phyloP scores from a whole-genome alignment of 1,139 yeast genomes.

The Diutina neorugosa region DNA sequence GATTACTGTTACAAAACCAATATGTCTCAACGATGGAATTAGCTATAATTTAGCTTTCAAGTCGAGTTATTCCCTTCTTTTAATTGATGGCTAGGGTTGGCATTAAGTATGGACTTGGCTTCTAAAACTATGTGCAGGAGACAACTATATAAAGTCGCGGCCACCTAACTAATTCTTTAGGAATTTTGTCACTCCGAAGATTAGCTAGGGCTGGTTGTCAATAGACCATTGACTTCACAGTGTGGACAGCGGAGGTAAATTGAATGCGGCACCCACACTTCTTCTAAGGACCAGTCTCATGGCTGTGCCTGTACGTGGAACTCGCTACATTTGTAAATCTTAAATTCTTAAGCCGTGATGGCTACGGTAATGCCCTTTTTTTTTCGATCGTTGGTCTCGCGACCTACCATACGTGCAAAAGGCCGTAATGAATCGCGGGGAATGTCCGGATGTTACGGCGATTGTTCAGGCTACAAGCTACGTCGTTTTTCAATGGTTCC shows the following conservation, averaged over 20 bases:
- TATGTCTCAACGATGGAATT: too few relatives aligned
- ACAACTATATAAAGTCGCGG: background rate
- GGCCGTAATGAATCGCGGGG: background rate
- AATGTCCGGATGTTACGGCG: too few relatives aligned
- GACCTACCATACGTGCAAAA: background rate
- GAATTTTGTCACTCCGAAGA: constrained; percentile 9
- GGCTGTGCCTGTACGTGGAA: background rate
- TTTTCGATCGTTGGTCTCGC: background rate
- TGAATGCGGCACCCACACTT: background rate
- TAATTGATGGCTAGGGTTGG: background rate
- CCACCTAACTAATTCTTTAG: background rate
- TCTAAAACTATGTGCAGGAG: background rate
- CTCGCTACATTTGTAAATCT: background rate
- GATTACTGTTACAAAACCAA: too few relatives aligned
- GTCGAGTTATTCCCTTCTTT: too few relatives aligned
- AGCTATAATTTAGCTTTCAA: too few relatives aligned
- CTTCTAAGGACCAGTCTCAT: background rate
- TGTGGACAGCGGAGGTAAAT: constrained; percentile 68
- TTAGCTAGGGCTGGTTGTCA: constrained; percentile 46
- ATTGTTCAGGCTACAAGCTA: too few relatives aligned
- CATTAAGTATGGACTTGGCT: background rate
- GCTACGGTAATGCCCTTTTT: background rate
- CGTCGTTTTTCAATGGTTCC: background rate
- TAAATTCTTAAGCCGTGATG: background rate
- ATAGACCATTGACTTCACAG: constrained; percentile 30